Conservation (phyloP, 495 filamentous ascomycete genomes). For the Letharia columbiana region DNA sequence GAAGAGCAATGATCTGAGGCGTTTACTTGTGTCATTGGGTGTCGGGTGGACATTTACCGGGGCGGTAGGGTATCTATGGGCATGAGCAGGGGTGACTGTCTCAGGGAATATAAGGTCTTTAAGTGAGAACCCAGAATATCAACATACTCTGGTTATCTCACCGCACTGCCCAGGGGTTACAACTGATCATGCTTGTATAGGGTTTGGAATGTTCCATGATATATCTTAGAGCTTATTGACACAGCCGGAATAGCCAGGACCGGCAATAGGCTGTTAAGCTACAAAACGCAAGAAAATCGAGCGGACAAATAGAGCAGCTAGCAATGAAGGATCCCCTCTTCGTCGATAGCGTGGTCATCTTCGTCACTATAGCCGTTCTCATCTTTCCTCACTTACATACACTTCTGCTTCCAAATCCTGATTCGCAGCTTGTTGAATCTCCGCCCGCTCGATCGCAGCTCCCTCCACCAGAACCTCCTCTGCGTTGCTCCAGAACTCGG, state of each 20-base stretch:
- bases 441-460: no score
- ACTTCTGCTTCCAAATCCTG: no score
- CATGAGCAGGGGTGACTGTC: neutral
- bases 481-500: no score
- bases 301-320: neutral
- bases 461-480: no score
- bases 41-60: neutral
- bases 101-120: neutral
- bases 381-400: no score
- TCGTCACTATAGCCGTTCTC: no score
- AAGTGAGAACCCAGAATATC: neutral
- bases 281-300: neutral
- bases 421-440: no score
- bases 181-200: neutral
- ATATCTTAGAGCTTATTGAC: neutral
- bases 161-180: neutral
- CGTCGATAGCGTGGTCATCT: no score
- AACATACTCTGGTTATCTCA: neutral
- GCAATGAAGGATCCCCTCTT: no score
- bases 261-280: neutral
- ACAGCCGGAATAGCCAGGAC: neutral
- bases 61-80: neutral
- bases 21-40: conserved; percentile 1
- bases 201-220: neutral
- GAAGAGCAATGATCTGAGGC: conserved; percentile 19